Conservation (phyloP, 768 basidiomycete genomes). For the Lactarius sp. region DNA sequence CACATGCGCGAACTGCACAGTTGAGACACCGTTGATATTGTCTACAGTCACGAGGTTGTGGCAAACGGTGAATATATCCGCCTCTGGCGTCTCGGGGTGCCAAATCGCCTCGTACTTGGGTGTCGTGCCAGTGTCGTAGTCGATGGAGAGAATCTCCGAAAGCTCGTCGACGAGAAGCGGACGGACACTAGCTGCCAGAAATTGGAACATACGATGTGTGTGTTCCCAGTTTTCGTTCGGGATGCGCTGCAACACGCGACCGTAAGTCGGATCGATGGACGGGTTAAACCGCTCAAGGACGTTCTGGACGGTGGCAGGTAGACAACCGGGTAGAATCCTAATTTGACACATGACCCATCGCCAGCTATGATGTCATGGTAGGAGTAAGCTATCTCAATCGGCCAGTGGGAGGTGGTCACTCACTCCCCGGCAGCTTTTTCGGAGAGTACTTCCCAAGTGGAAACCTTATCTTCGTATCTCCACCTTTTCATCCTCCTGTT, state of each 20-base stretch:
- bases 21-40: neutral
- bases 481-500: conserved; percentile 26
- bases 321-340: conserved; percentile 22
- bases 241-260: conserved; percentile 27
- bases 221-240: conserved; percentile 18
- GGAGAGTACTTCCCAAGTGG: conserved; percentile 16
- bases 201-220: conserved; percentile 26
- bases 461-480: conserved; percentile 10
- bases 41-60: conserved; percentile 8
- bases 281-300: conserved; percentile 24
- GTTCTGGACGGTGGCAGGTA: conserved; percentile 16
- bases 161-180: conserved; percentile 27
- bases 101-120: conserved; percentile 21
- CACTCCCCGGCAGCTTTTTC: conserved; percentile 13
- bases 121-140: conserved; percentile 21
- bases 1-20: conserved; percentile 15
- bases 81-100: conserved; percentile 19
- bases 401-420: neutral
- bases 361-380: conserved; percentile 24
- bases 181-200: conserved; percentile 22
- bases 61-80: conserved; percentile 18
- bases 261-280: conserved; percentile 25
- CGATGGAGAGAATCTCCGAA: conserved; percentile 27
- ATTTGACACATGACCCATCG: conserved; percentile 29
- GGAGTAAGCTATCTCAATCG: neutral